Base-by-base conservation (phyloP, 1,284 basidiomycete species). In the Meira nashicola region DNA sequence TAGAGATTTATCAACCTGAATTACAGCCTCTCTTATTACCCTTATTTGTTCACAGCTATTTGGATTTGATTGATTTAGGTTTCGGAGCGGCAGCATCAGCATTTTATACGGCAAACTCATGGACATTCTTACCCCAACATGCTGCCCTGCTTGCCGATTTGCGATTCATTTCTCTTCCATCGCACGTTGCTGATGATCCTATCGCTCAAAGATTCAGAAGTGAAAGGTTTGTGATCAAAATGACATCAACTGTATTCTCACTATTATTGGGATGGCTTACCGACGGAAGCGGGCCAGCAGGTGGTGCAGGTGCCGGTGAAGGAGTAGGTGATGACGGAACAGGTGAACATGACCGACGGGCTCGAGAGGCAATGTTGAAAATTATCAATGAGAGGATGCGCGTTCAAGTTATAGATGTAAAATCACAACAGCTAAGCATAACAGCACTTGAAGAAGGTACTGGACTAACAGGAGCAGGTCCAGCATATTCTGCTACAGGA, bases 261-360 rank as follows among this genome's bases (percentile, higher is more conserved):
- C 85, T 99, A 7, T 83, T 99, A 10, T 84, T 97, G 8, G 93
- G 93, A 39, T 99, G 95, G 95, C 81, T 99, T 57, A 95, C 90
- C 17, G 91, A 92, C 76, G 91, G 90, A 38, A 82, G 87, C n/a
- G 89, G 91, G 33, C 90, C 93, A 72, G 86, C 87, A 1, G 81
- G 87, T 28, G 88, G 92, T 33, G 84, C 86, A 60, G 88, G 89
- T 33, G 60, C 65, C 9, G 86, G 88, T 52, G 89, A 91, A 17
- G 89, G 90, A 57, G 69, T 80, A 67, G 25, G 23, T 8, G 83
- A 87, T 23, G 87, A 90, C 7, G 90, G 92, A 67, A 64, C 66
- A 25, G 68, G 65, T 37, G 64, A 71, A 15, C 68, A 70, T 12
- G 68, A 68, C 7, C 58, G 68, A 21, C 89, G 71, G 84, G 89